These are phyloP conservation scores for Periconia digitata DNA, from an alignment of 2,329 filamentous ascomycete species.

Conservation along the genomic window DNA sequence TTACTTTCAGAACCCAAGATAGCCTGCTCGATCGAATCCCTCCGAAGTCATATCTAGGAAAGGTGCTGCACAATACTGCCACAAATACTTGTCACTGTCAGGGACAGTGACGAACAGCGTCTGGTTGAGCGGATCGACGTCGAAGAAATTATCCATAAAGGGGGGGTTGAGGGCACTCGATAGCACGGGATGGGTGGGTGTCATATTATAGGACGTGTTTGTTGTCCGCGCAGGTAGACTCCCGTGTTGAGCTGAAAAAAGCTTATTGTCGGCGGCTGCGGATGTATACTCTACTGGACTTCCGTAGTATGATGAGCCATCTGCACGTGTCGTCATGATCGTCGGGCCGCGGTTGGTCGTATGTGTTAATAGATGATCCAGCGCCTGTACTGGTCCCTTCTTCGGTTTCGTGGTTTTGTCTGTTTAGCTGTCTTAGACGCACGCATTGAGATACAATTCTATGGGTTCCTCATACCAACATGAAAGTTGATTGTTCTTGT, in stretches of 20 bases:
- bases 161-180: not conserved
- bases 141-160: not conserved
- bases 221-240: no score
- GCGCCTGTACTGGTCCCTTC: no score
- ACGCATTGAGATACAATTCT: not conserved
- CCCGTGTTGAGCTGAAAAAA: no score
- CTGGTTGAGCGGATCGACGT: not conserved
- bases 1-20: not conserved
- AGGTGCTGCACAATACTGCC: not conserved
- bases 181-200: not conserved
- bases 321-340: no score
- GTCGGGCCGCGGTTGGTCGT: no score
- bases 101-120: no score
- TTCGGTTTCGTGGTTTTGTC: no score
- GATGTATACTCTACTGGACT: no score
- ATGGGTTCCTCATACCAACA: conserved; percentile 8
- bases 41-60: not conserved
- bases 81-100: not conserved
- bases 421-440: not conserved
- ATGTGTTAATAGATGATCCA: no score
- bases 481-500: conserved; percentile 17
- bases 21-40: not conserved
- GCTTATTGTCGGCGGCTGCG: no score
- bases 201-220: no score
- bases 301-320: no score